Conservation (phyloP, 2,329 filamentous ascomycete species). For the Cladosporium sp. region DNA sequence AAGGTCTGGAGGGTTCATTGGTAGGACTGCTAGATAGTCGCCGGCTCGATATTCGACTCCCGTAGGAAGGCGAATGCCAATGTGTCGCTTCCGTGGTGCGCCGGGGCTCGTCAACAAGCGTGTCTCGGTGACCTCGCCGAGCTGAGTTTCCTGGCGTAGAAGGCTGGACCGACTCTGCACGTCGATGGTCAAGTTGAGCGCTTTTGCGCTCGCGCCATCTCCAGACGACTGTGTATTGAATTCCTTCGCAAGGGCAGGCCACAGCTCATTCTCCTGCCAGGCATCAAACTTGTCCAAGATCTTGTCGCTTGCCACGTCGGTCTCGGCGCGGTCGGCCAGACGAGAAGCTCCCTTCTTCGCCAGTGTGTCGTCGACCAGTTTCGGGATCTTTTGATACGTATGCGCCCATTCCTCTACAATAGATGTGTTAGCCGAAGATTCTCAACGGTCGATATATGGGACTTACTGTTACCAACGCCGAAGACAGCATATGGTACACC, state of each 20-base stretch:
- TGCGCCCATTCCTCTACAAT: slow-evolving; percentile 33
- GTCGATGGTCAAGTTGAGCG: background rate
- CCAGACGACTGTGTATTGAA: background rate
- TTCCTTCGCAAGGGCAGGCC: background rate
- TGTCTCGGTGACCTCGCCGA: slow-evolving; percentile 55
- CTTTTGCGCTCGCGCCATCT: background rate
- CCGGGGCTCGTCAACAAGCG: slow-evolving; percentile 43
- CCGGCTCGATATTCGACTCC: slow-evolving; percentile 62
- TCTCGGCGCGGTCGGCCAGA: slow-evolving; percentile 31
- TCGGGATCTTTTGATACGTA: slow-evolving; percentile 38
- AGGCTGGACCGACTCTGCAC: background rate
- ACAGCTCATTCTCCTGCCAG: slow-evolving; percentile 31
- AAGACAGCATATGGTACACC: slow-evolving; percentile 37
- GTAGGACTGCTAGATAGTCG: slow-evolving; percentile 31
- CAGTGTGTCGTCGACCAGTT: slow-evolving; percentile 30
- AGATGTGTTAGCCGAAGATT: background rate
- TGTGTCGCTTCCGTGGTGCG: slow-evolving; percentile 54
- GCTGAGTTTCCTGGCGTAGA: slow-evolving; percentile 58
- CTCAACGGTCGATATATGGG: background rate
- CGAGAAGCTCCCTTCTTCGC: slow-evolving; percentile 26
- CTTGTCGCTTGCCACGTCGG: slow-evolving; percentile 34
- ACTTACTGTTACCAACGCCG: slow-evolving; percentile 33
- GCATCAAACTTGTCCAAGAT: slow-evolving; percentile 40
- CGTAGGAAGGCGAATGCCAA: slow-evolving; percentile 39
- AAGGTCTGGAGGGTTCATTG: slow-evolving; percentile 59